Base-by-base conservation (phyloP, 164 flowering plant genomes). In the Macadamia tetraphylla region DNA sequence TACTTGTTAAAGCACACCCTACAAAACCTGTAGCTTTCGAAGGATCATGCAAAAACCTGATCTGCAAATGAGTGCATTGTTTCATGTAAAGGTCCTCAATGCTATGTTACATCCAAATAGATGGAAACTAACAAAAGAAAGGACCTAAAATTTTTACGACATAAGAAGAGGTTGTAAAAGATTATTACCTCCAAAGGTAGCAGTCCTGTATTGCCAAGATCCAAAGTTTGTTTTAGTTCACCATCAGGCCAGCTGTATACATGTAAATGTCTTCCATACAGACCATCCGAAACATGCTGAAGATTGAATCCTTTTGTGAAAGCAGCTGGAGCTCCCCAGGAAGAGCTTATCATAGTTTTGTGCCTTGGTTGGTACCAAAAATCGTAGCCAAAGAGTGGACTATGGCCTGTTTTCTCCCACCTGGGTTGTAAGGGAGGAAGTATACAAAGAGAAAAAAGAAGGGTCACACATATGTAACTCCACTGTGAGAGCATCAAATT, bases 271-370 rank as follows among this genome's bases (percentile, higher is more conserved):
- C 89, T 87, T 43, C 99, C 99, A 71, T 94, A 94, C 1, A 86
- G 82, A 68, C 98, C 99, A 75, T 92, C 94, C 8, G 97, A 52
- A 49, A 94, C 97, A 77, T 92, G 84, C 77, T 94, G 88, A 64
- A 77, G 96, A 75, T 90, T 62, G 70, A 94, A 94, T 7, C 99
- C 99, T 80, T 86, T 85, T 32, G 89, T 82, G 75, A 94, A 94
- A 64, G 99, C 97, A n/a, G 75, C 59, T 43, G 99, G 99, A 42
- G 99, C 99, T 65, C 97, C 99, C 98, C 96, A 94, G 10, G 99
- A 92, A 58, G 92, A 79, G 82, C 99, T 94, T 71, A 94, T 94
- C 99, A 94, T 94, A 29, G 92, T 89, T 70, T 87, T 85, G 65
- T 87, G 91, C 3, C 91, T 86, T 9, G 99, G 99, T 72, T 94